Evolutionary conservation across 1,284 basidiomycete genomes (phyloP).

Genomic region (Microbotryomycetes sp.): DNA sequence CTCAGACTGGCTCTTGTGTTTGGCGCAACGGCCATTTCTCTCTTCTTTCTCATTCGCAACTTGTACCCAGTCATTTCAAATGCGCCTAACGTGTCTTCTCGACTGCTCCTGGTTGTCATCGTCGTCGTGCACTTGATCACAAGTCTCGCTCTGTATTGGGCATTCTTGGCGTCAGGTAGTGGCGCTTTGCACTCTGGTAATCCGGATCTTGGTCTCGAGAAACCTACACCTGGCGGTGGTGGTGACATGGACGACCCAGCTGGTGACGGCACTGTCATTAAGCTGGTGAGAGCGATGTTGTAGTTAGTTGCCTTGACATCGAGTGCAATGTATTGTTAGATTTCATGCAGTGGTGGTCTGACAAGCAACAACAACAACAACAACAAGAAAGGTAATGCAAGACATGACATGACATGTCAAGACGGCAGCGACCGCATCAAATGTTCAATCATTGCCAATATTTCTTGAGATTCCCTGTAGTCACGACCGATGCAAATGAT

Average conservation of each 20-base stretch:
- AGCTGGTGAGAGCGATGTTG: not conserved
- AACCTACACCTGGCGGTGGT: not conserved
- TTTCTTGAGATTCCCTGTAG: not conserved
- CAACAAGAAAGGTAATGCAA: no score
- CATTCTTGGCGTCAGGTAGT: slow-evolving; percentile 34
- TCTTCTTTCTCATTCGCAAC: slow-evolving; percentile 52
- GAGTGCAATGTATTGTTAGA: not conserved
- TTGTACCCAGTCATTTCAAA: slow-evolving; percentile 79
- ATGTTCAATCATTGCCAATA: not conserved
- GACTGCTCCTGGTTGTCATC: slow-evolving; percentile 60
- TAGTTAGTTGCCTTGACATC: not conserved
- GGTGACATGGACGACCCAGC: not conserved
- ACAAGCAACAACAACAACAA: no score
- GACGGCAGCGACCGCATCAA: no score
- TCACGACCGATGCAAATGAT: not conserved
- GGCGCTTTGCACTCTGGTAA: slow-evolving; percentile 9
- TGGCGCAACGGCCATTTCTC: slow-evolving; percentile 53
- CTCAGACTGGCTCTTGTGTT: slow-evolving; percentile 31
- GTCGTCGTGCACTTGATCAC: slow-evolving; percentile 34
- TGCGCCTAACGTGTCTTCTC: slow-evolving; percentile 72
- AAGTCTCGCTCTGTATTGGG: slow-evolving; percentile 36
- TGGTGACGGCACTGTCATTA: not conserved
- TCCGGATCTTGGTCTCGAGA: not conserved
- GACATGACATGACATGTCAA: no score
- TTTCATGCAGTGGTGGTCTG: no score